Evolutionary conservation across 73 alveolate genomes (phyloP).

Genomic region (Durusdinium trenchii): DNA sequence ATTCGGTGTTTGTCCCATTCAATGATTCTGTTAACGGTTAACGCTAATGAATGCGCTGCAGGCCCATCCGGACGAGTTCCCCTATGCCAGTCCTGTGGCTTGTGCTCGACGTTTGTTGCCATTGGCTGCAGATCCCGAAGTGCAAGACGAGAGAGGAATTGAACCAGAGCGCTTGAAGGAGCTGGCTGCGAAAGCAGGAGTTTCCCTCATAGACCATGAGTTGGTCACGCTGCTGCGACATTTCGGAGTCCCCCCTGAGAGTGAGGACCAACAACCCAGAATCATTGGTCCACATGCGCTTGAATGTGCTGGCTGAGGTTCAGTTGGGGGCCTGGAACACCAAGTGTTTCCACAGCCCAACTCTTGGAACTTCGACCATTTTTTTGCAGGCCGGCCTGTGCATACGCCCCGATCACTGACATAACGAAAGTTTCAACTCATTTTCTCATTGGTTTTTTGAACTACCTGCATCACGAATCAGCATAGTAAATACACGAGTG

Average conservation of each 20-base stretch:
- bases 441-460: too few relatives aligned
- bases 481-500: too few relatives aligned
- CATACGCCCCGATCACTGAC: too few relatives aligned
- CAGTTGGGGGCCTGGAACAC: not conserved
- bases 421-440: too few relatives aligned
- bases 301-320: not conserved
- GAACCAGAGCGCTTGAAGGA: constrained; percentile 88
- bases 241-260: constrained; percentile 47
- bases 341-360: not conserved
- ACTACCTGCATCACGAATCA: too few relatives aligned
- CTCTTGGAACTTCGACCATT: not conserved
- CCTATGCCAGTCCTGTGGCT: constrained; percentile 67
- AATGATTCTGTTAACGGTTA: too few relatives aligned
- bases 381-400: constrained; percentile 60
- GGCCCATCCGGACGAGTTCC: constrained; percentile 79
- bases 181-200: constrained; percentile 27
- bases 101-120: constrained; percentile 63
- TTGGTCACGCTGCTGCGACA: constrained; percentile 54
- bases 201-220: constrained; percentile 78
- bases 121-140: constrained; percentile 48
- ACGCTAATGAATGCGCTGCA: too few relatives aligned
- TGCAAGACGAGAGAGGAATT: constrained; percentile 33
- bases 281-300: constrained; percentile 52
- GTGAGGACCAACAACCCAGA: constrained; percentile 16
- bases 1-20: not conserved